phyloP scores from a whole-genome alignment of 2,329 filamentous ascomycete genomes.

The Xylariaceae sp. region DNA sequence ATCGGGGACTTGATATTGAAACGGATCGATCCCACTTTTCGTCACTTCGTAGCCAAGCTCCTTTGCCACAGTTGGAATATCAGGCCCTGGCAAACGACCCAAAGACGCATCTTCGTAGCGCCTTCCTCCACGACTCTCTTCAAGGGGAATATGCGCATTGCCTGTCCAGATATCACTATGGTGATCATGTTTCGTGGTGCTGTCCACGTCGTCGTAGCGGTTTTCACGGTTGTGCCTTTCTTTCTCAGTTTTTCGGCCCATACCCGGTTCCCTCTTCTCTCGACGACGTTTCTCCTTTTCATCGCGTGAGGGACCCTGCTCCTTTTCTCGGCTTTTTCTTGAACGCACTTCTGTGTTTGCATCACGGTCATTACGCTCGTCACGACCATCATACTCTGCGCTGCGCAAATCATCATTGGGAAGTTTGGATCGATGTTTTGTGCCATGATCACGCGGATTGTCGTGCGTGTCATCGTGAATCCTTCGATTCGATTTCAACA shows the following conservation, averaged over 20 bases:
- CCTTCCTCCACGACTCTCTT: conserved; percentile 29
- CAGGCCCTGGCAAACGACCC: conserved; percentile 15
- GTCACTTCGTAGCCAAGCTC: conserved; percentile 22
- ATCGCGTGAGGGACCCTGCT: background rate
- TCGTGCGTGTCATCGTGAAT: conserved; percentile 29
- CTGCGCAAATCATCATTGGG: conserved; percentile 7
- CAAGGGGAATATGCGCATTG: conserved; percentile 14
- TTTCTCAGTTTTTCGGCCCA: conserved; percentile 18
- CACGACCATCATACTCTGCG: conserved; percentile 16
- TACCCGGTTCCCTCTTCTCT: conserved; percentile 17
- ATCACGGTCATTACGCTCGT: conserved; percentile 26
- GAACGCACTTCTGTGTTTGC: conserved; percentile 21
- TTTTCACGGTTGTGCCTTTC: conserved; percentile 23
- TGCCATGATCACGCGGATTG: conserved; percentile 30
- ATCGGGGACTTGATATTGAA: conserved; percentile 54
- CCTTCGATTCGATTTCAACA: conserved; percentile 37
- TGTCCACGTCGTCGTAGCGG: conserved; percentile 27
- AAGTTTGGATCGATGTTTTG: conserved; percentile 28
- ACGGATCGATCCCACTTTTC: conserved; percentile 47
- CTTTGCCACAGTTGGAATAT: conserved; percentile 28
- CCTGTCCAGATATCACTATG: conserved; percentile 19
- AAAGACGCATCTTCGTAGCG: conserved; percentile 18
- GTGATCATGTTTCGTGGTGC: conserved; percentile 19
- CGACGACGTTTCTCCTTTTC: conserved; percentile 20
- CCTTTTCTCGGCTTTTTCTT: conserved; percentile 2